A percentile compares a stretch with the other conserved stretches of the same genome.
Conservation (phyloP, 164 flowering plant genomes). For the Akebia trifoliata region DNA sequence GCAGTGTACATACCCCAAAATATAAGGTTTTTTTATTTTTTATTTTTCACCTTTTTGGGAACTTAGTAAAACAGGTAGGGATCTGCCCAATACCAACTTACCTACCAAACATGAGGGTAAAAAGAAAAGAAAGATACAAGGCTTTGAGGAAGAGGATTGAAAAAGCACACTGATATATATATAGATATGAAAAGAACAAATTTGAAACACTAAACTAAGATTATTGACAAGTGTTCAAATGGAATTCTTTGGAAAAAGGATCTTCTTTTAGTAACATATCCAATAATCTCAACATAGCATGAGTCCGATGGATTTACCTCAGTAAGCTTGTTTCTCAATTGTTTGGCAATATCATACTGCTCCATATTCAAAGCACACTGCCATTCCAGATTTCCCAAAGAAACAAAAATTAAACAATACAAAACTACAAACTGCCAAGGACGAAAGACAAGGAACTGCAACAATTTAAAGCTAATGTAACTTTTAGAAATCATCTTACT, state of each 20-base stretch:
- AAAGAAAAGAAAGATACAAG: too few species aligned
- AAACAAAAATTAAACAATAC: neutral
- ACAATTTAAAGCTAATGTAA: neutral
- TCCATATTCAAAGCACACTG: constrained; percentile 90
- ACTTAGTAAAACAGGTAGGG: too few species aligned
- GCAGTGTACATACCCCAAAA: too few species aligned
- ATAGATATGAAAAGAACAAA: neutral
- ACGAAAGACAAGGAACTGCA: neutral
- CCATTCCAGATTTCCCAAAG: constrained; percentile 17
- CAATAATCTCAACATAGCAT: neutral
- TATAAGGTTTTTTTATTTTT: too few species aligned
- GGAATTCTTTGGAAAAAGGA: neutral
- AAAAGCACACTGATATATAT: too few species aligned
- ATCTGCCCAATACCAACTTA: too few species aligned
- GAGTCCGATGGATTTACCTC: constrained; percentile 46
- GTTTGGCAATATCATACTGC: constrained; percentile 82
- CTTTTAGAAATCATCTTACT: neutral
- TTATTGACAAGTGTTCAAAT: neutral
- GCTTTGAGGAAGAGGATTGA: too few species aligned
- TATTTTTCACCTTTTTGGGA: too few species aligned
- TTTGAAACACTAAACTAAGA: neutral
- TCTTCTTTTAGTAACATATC: neutral
- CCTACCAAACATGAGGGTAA: too few species aligned
- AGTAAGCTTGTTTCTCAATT: constrained; percentile 73
- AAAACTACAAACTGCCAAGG: constrained; percentile 2